Percentiles rank a stretch among this genome's conserved stretches.
Conservation (phyloP, 2,329 filamentous ascomycete species). For the Neonectria neomacrospora region DNA sequence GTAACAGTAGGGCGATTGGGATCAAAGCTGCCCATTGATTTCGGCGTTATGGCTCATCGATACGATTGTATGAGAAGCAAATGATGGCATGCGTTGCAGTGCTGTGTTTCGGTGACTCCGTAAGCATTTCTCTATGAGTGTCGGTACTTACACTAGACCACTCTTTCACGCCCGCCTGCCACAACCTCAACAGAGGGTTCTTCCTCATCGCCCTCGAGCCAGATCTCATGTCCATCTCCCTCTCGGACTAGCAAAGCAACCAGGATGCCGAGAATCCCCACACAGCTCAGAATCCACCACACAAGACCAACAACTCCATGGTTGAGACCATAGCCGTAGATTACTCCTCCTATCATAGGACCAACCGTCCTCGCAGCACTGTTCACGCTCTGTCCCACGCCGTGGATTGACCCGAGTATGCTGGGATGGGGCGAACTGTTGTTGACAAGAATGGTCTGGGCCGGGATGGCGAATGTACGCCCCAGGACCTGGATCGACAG, state of each 20-base stretch:
- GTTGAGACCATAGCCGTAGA: constrained; percentile 69
- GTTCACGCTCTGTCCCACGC: constrained; percentile 66
- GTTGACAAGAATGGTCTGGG: constrained; percentile 59
- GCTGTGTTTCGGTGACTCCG: background rate
- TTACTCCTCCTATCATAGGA: constrained; percentile 67
- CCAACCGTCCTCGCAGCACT: constrained; percentile 69
- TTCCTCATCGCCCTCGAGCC: constrained; percentile 70
- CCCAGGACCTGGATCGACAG: constrained; percentile 73
- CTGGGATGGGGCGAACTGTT: constrained; percentile 61
- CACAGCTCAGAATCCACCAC: constrained; percentile 65
- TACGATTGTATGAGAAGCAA: constrained; percentile 12
- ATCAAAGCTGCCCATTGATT: background rate
- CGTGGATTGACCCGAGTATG: constrained; percentile 60
- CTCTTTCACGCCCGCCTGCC: background rate
- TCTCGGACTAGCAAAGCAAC: constrained; percentile 68
- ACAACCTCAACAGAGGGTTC: constrained; percentile 23
- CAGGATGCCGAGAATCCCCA: constrained; percentile 61
- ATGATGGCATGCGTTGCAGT: background rate
- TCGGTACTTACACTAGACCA: background rate
- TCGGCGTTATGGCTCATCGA: constrained; percentile 7
- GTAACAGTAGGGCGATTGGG: constrained; percentile 3
- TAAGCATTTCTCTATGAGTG: background rate
- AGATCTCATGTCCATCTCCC: constrained; percentile 72
- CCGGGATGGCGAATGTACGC: constrained; percentile 69
- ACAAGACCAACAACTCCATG: constrained; percentile 67